Evolutionary conservation across 2,329 filamentous ascomycete species (phyloP).

Genomic region (Beauveria australis): DNA sequence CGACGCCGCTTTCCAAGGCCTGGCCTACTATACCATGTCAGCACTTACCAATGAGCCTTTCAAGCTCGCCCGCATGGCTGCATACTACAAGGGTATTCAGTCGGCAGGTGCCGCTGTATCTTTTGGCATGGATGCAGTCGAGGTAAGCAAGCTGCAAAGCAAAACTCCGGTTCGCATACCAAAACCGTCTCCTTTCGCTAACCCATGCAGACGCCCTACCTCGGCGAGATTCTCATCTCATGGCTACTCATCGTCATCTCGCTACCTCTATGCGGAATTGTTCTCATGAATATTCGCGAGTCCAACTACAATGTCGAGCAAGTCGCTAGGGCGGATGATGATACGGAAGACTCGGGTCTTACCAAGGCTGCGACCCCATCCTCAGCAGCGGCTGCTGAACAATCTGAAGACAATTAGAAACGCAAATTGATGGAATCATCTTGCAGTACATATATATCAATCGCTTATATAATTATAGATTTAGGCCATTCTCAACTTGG

Average conservation of each 20-base stretch:
- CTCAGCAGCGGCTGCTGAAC: neutral
- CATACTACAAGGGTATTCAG: constrained; percentile 77
- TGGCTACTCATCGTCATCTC: constrained; percentile 18
- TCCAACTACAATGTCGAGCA: constrained; percentile 19
- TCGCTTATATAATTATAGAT: neutral
- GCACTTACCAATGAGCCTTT: constrained; percentile 65
- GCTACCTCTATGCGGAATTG: constrained; percentile 16
- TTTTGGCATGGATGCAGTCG: constrained; percentile 26
- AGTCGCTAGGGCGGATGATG: constrained; percentile 14
- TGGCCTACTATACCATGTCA: constrained; percentile 66
- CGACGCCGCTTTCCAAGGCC: constrained; percentile 35
- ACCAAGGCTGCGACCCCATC: neutral
- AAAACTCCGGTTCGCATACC: neutral
- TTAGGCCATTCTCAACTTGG: neutral
- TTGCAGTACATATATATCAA: neutral
- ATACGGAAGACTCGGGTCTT: neutral
- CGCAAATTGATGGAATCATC: neutral
- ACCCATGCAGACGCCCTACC: constrained; percentile 16
- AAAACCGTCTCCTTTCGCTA: neutral
- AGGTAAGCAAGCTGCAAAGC: constrained; percentile 13
- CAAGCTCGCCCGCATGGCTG: constrained; percentile 66
- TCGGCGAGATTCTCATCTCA: constrained; percentile 18
- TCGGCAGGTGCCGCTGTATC: constrained; percentile 59
- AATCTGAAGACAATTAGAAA: neutral
- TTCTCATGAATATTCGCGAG: constrained; percentile 16